Conservation (phyloP, 2,329 filamentous ascomycete genomes). For the Ophiocordyceps robertsii region DNA sequence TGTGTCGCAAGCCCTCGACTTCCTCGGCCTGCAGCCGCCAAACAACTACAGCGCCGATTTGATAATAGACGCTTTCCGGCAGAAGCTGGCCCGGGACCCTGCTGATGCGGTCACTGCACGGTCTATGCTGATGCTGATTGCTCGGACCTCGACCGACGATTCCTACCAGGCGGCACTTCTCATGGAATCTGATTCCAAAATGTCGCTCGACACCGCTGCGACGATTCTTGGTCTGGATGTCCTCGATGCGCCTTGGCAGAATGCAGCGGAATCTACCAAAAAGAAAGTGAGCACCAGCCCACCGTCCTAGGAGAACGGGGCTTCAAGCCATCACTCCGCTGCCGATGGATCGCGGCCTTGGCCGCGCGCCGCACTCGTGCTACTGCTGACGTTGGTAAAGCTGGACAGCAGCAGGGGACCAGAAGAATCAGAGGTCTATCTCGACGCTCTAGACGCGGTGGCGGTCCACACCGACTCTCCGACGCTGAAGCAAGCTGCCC, state of each 20-base stretch:
- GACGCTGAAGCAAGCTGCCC: conserved; percentile 11
- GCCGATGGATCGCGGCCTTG: neutral
- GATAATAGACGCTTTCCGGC: conserved; percentile 21
- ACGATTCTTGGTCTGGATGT: conserved; percentile 15
- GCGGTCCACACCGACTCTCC: conserved; percentile 14
- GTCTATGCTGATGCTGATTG: conserved; percentile 20
- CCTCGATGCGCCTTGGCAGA: conserved; percentile 10
- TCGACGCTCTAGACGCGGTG: conserved; percentile 21
- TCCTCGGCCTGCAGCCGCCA: conserved; percentile 19
- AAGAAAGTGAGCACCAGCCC: conserved; percentile 11
- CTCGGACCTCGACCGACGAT: conserved; percentile 19
- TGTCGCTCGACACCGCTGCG: conserved; percentile 20
- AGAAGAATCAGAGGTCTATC: conserved; percentile 15
- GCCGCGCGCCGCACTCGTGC: neutral
- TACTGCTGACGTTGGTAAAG: conserved; percentile 6
- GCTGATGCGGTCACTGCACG: conserved; percentile 16
- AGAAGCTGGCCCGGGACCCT: conserved; percentile 18
- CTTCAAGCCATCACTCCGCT: neutral
- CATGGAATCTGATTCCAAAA: conserved; percentile 20
- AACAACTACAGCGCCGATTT: conserved; percentile 20
- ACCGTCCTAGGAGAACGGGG: neutral
- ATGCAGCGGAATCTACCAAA: conserved; percentile 12
- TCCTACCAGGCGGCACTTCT: conserved; percentile 18
- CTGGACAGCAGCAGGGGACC: conserved; percentile 12
- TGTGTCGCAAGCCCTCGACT: conserved; percentile 18